A percentile compares a stretch with the other conserved stretches of the same genome.
Conservation (phyloP, 2,329 filamentous ascomycete species). For the Fusarium oxysporum region DNA sequence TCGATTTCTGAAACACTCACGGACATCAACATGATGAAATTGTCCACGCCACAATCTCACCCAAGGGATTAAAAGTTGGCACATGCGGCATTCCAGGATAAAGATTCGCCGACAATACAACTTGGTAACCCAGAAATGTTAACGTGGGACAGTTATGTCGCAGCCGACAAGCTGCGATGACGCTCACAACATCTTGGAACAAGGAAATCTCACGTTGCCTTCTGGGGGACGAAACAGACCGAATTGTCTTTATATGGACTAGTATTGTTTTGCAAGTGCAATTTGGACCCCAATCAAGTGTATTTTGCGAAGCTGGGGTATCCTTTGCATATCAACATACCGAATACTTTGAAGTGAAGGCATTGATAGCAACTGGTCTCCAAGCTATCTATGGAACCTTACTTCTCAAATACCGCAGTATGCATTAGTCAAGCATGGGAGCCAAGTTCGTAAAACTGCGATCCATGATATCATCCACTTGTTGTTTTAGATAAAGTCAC, state of each 20-base stretch:
- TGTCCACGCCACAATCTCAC: background rate
- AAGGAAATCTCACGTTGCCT: conserved; percentile 19
- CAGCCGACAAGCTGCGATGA: conserved; percentile 36
- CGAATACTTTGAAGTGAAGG: conserved; percentile 17
- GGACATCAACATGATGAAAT: conserved; percentile 21
- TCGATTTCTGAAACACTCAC: conserved; percentile 31
- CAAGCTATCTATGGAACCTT: conserved; percentile 29
- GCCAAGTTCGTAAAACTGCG: conserved; percentile 29
- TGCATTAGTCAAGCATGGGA: conserved; percentile 40
- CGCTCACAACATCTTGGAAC: conserved; percentile 25
- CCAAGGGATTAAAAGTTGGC: conserved; percentile 23
- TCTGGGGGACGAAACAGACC: conserved; percentile 18
- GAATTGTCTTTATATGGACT: conserved; percentile 29
- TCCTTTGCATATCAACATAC: conserved; percentile 11
- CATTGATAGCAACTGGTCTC: conserved; percentile 10
- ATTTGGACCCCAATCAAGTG: conserved; percentile 39
- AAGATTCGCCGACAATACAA: conserved; percentile 16
- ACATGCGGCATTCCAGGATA: conserved; percentile 11
- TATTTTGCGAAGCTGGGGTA: conserved; percentile 40
- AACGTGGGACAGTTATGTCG: conserved; percentile 38
- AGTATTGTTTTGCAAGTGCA: conserved; percentile 43
- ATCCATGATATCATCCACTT: conserved; percentile 40
- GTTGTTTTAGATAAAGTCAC: conserved; percentile 40
- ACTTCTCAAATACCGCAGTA: conserved; percentile 25
- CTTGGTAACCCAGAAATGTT: conserved; percentile 31